Evolutionary conservation across 495 filamentous ascomycete genomes (phyloP).

Genomic region (Daldinia bambusicola): DNA sequence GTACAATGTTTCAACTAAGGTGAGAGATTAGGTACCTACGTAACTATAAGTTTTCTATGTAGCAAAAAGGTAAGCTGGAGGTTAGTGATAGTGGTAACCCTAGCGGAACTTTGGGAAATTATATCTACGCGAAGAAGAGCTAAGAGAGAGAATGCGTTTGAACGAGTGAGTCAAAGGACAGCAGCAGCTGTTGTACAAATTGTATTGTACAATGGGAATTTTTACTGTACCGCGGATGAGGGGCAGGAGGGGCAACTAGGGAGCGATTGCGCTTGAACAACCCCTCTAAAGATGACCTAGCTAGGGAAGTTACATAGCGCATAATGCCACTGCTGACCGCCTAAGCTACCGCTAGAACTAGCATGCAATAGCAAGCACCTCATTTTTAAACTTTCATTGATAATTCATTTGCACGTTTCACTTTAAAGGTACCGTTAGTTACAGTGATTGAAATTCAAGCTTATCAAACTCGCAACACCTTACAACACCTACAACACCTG

Average conservation of each 20-base stretch:
- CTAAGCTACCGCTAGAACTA: slow-evolving; percentile 27
- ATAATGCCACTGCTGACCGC: slow-evolving; percentile 40
- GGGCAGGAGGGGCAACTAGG: slow-evolving; percentile 30
- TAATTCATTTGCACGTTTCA: neutral
- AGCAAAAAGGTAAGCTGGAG: neutral
- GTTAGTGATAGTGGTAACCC: neutral
- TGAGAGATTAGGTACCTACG: neutral
- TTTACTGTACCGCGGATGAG: slow-evolving; percentile 34
- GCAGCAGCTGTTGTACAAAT: neutral
- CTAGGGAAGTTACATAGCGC: slow-evolving; percentile 7
- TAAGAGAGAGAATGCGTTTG: neutral
- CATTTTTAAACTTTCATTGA: slow-evolving; percentile 19
- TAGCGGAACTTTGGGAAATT: neutral
- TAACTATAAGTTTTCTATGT: neutral
- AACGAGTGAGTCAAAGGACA: slow-evolving; percentile 28
- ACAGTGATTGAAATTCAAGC: neutral
- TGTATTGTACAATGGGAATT: slow-evolving; percentile 21
- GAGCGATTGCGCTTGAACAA: slow-evolving; percentile 13
- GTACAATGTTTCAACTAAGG: neutral
- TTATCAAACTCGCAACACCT: too few species aligned
- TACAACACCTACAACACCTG: too few species aligned
- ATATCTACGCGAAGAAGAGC: slow-evolving; percentile 1
- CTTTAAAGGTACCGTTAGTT: too few species aligned
- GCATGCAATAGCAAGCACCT: slow-evolving; percentile 25
- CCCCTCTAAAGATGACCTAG: slow-evolving; percentile 36